Evolutionary conservation across 768 basidiomycete genomes (phyloP).

Genomic region (Suillus bovinus): DNA sequence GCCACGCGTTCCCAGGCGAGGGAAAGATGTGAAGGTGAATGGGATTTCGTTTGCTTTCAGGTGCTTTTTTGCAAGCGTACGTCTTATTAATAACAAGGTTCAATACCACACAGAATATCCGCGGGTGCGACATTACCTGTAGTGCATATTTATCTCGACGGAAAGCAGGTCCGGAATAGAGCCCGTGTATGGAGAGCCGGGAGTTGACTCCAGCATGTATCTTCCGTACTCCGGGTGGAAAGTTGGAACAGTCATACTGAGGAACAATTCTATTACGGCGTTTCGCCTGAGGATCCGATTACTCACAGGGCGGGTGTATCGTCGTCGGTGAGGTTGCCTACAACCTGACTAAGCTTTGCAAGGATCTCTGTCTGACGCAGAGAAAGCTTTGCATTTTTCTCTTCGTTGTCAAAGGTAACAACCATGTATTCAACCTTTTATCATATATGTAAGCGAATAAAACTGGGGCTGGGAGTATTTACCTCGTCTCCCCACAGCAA

Average conservation of each 20-base stretch:
- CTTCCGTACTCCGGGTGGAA: conserved; percentile 99
- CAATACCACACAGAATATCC: conserved; percentile 8
- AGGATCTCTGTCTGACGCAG: conserved; percentile 96
- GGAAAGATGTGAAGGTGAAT: conserved; percentile 93
- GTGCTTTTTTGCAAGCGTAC: conserved; percentile 79
- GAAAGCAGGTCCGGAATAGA: conserved; percentile 81
- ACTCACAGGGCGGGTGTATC: conserved; percentile 56
- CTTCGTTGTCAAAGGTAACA: conserved; percentile 74
- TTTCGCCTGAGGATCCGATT: not conserved
- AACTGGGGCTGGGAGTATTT: conserved; percentile 16
- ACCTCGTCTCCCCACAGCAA: conserved; percentile 99
- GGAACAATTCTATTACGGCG: conserved; percentile 10
- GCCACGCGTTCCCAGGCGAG: conserved; percentile 84
- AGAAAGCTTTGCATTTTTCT: conserved; percentile 83
- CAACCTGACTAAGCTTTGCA: conserved; percentile 67
- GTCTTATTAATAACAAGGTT: conserved; percentile 44
- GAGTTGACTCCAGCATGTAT: conserved; percentile 98
- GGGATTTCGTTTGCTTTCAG: conserved; percentile 87
- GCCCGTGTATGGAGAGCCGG: conserved; percentile 92
- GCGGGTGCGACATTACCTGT: conserved; percentile 53
- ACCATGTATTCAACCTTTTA: conserved; percentile 95
- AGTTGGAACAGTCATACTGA: conserved; percentile 74
- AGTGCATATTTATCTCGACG: conserved; percentile 95
- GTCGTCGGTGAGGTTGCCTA: conserved; percentile 61
- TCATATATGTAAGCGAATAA: not conserved